Conservation (phyloP, 106 monocot genomes). For the Ottelia alismoides region DNA sequence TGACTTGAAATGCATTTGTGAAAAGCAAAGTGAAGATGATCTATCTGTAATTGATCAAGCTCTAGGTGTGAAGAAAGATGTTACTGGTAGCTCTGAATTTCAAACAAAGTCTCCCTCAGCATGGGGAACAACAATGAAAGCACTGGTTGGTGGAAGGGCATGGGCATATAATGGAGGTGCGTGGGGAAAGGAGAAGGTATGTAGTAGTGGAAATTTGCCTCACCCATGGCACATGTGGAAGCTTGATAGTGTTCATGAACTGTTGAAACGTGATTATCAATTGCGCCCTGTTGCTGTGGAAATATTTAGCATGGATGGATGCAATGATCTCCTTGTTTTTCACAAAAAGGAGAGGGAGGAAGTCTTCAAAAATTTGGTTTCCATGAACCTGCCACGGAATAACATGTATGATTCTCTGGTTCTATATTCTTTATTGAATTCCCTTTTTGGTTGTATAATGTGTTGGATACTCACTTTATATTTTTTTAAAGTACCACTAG, state of each 20-base stretch:
- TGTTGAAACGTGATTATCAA: constrained; percentile 97
- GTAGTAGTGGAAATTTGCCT: constrained; percentile 66
- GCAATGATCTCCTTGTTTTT: constrained; percentile 96
- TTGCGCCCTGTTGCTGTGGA: constrained; percentile 95
- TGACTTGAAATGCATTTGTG: constrained; percentile 88
- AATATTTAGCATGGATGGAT: constrained; percentile 99
- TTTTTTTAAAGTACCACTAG: no score
- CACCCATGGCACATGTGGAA: constrained; percentile 99
- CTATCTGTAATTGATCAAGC: constrained; percentile 96
- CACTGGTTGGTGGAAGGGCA: constrained; percentile 78
- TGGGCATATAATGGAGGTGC: constrained; percentile 99
- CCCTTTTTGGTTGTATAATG: no score
- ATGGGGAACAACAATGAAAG: constrained; percentile 36
- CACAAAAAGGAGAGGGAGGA: constrained; percentile 99
- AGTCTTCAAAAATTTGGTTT: constrained; percentile 87
- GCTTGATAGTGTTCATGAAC: constrained; percentile 93
- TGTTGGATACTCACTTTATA: no score
- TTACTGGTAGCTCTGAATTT: constrained; percentile 49
- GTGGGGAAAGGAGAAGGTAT: constrained; percentile 95
- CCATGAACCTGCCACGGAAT: constrained; percentile 95
- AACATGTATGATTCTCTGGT: constrained; percentile 86
- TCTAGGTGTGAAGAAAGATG: constrained; percentile 91
- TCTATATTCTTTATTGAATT: no score
- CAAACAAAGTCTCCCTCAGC: constrained; percentile 62
- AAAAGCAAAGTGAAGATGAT: constrained; percentile 79